Base-by-base conservation (phyloP, 345 rosid species). In the Bruguiera gymnorhiza region DNA sequence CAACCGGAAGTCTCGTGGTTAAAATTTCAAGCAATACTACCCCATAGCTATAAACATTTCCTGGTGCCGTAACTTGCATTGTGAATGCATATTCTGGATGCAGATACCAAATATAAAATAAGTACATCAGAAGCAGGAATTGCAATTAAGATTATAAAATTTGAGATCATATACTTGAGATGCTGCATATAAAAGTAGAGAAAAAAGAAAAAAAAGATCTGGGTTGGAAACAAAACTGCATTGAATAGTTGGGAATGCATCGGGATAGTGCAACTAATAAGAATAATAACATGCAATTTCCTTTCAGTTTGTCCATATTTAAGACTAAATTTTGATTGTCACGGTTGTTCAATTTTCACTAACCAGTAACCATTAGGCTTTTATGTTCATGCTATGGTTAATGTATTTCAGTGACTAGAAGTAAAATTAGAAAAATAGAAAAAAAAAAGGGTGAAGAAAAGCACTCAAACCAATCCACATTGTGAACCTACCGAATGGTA, bases 51-150 rank as follows among this genome's bases (percentile, higher is more conserved):
- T 77, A 77, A 31, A 77, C 81, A 59, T 77, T 77, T 54, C 81
- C 81, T 11, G 81, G 81, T 51, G 81, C 81, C 2, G 81, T 77
- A 51, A 77, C 81, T 77, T 72, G 81, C 81, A 77, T 77, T 21
- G 81, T 77, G 55, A 72, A 77, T 26, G 81, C 81, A 72, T 77
- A 77, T 70, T 77, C 81, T 77, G 71, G 54, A 72, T 8, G 5
- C 16, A 56, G n/a, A 20, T 30, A 43, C 11, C 21, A 13, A 50
- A 57, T 58, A 30, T 6, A 36, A 24, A 39, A 31, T 24, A 39
- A 37, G 8, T 6, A 10, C 2, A 1, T n/a, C 8, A 50, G 6
- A 21, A 6, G 37, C 21, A 69, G 30, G 4, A 61, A 36, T 60
- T 21, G 32, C 21, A 15, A 23, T 23, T 15, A 18, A 43, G 58